A percentile compares a stretch with the other conserved stretches of the same genome.
Conservation (phyloP, 768 basidiomycete species). For the Russula earlei region DNA sequence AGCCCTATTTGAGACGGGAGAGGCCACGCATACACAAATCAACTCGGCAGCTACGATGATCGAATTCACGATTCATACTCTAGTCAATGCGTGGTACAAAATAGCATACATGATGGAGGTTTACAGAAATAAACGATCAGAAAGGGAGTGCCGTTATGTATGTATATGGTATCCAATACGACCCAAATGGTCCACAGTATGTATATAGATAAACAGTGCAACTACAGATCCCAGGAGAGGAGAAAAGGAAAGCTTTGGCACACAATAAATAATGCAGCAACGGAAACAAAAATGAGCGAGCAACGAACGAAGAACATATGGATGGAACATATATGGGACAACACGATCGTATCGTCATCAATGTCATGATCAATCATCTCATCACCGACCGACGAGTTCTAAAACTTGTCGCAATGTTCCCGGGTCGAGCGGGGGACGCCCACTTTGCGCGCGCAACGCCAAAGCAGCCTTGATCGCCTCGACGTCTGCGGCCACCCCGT, state of each 20-base stretch:
- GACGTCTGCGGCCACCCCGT: neutral
- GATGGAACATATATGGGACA: neutral
- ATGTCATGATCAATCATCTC: neutral
- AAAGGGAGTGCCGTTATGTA: conserved; percentile 6
- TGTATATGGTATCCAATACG: conserved; percentile 17
- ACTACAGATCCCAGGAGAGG: conserved; percentile 6
- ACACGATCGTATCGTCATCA: neutral
- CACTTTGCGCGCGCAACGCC: neutral
- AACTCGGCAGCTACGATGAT: neutral
- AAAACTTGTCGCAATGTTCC: conserved; percentile 12
- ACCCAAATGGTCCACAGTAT: conserved; percentile 19
- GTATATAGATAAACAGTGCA: conserved; percentile 12
- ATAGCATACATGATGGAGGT: conserved; percentile 16
- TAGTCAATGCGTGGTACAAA: conserved; percentile 4
- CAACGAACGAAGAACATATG: neutral
- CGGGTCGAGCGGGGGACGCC: conserved; percentile 10
- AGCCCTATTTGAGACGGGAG: no score
- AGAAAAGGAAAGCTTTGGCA: neutral
- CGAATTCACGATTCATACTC: neutral
- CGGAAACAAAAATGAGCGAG: neutral
- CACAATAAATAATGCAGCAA: conserved; percentile 17
- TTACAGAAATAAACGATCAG: conserved; percentile 11
- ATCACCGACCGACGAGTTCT: conserved; percentile 9
- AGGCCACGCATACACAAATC: neutral
- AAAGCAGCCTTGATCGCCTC: conserved; percentile 8